A percentile compares a stretch with the other conserved stretches of the same genome.
Conservation (phyloP, 805 yeast genomes). For the Myxozyma neotropica region DNA sequence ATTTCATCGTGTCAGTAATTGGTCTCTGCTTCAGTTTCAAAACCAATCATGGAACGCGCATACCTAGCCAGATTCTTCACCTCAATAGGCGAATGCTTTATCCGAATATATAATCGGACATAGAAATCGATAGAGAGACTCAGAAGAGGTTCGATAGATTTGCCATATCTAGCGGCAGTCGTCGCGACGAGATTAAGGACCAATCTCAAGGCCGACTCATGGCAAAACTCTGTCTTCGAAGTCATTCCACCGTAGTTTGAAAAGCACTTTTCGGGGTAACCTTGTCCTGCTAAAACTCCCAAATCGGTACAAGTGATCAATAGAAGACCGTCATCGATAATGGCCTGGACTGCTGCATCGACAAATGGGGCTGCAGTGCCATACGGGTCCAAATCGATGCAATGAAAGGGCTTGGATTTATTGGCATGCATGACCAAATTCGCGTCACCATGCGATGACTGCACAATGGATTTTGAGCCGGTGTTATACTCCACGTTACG, state of each 20-base stretch:
- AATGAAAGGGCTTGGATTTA: constrained; percentile 58
- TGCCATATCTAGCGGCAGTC: constrained; percentile 88
- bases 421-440: constrained; percentile 68
- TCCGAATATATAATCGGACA: constrained; percentile 80
- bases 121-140: constrained; percentile 90
- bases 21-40: neutral
- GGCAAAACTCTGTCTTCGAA: constrained; percentile 77
- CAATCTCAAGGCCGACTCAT: constrained; percentile 88
- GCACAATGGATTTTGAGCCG: constrained; percentile 63
- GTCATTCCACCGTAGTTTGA: constrained; percentile 93
- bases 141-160: constrained; percentile 81
- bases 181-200: constrained; percentile 74
- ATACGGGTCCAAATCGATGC: constrained; percentile 93
- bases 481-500: constrained; percentile 71
- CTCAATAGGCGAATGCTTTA: constrained; percentile 72
- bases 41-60: neutral
- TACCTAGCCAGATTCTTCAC: constrained; percentile 70
- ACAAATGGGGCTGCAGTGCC: constrained; percentile 97
- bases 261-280: constrained; percentile 95
- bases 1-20: neutral
- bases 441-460: constrained; percentile 86
- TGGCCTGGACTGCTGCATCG: constrained; percentile 83
- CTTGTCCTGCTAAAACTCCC: constrained; percentile 92
- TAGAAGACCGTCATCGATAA: constrained; percentile 82
- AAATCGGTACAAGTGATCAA: constrained; percentile 95